phyloP scores from a whole-genome alignment of 2,329 filamentous ascomycete species.

The Calonectria crousiana region DNA sequence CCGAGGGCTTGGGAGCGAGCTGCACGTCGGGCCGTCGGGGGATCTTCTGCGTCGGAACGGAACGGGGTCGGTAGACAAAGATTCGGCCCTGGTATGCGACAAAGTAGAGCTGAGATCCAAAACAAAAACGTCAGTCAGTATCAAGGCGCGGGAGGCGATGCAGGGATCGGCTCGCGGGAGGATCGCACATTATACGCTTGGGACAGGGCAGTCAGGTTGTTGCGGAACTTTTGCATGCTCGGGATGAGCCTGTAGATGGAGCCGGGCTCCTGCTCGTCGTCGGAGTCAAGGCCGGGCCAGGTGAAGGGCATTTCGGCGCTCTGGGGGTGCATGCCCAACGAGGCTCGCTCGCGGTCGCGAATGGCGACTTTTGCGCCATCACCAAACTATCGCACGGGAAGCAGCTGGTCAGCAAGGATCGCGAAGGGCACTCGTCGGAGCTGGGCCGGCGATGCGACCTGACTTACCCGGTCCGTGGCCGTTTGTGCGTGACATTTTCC shows the following conservation, averaged over 20 bases:
- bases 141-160: background rate
- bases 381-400: conserved; percentile 50
- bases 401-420: conserved; percentile 10
- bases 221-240: conserved; percentile 56
- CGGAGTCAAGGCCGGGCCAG: conserved; percentile 45
- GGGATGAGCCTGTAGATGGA: conserved; percentile 48
- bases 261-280: conserved; percentile 35
- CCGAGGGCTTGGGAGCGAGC: conserved; percentile 58
- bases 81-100: conserved; percentile 69
- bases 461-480: conserved; percentile 51
- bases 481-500: conserved; percentile 54
- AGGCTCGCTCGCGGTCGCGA: conserved; percentile 50
- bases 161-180: background rate
- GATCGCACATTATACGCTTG: conserved; percentile 65
- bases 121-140: conserved; percentile 22
- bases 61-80: conserved; percentile 66
- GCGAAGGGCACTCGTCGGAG: background rate
- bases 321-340: conserved; percentile 37
- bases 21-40: conserved; percentile 62
- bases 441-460: background rate
- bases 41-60: conserved; percentile 61
- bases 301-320: conserved; percentile 43
- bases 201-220: conserved; percentile 70
- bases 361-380: conserved; percentile 48
- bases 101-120: conserved; percentile 66